Evolutionary conservation across 805 yeast genomes (phyloP), one percentile per base, ranked within the genome.

Genomic region (Metschnikowia peoriensis): DNA sequence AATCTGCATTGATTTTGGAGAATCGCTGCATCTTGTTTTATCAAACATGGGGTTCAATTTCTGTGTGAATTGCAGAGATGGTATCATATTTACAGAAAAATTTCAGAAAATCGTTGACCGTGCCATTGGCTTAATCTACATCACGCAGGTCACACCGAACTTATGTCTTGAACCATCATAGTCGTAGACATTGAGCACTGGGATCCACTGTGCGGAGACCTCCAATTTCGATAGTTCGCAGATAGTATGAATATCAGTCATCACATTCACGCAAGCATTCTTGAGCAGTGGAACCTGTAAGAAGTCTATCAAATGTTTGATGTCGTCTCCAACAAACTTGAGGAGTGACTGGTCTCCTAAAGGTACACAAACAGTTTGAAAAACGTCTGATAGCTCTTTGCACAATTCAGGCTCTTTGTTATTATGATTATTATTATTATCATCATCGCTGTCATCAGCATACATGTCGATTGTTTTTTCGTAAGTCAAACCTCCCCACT

Each of bases 401-500:
- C 29, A 35, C 4, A 38, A 7, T 2, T 32, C 34, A 6, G 38
- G 27, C 17, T 15, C 27, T 4, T 49, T 35, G 2, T 40, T 14
- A 10, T 14, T 37, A 8, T 41, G n/a, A n/a, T n/a, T n/a, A n/a
- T n/a, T n/a, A n/a, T n/a, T n/a, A 10, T 14, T 37, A 8, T 41
- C 48, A 6, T 53, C 52, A 5, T 52, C 49, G 16, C 74, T 76
- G n/a, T 71, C 71, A 40, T 75, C 75, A 4, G 72, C 79, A 47
- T 75, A 72, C 60, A 73, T 59, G 2, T 61, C 68, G 15, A 57
- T 55, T 2, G 64, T 56, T 28, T 71, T 70, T 51, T 78, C 76
- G 54, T 75, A 81, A 6, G 82, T 67, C 4, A 80, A 54, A 1
- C 93, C 96, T 38, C 85, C 81, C 93, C 96, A 88, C 69, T 89